Percentiles rank a stretch among this genome's conserved stretches.
Conservation (phyloP, 495 filamentous ascomycete species). For the Sporormia fimetaria region DNA sequence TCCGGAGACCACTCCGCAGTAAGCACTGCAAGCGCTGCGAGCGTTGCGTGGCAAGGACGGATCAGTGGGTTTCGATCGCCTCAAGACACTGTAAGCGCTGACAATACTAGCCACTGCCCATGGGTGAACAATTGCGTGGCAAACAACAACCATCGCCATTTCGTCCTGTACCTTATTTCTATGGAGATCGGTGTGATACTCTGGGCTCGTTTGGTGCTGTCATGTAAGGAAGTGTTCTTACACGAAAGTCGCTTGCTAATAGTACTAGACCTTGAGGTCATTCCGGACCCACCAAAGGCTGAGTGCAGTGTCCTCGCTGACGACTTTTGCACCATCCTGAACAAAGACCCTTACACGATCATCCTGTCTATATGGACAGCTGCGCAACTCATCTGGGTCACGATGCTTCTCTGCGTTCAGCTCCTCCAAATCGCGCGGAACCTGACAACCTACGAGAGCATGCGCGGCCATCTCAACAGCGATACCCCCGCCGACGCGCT, state of each 20-base stretch:
- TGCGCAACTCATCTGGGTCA: conserved; percentile 83
- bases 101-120: conserved; percentile 73
- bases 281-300: conserved; percentile 38
- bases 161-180: conserved; percentile 74
- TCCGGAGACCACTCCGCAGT: conserved; percentile 77
- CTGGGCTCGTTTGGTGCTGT: conserved; percentile 35
- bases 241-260: too few species aligned
- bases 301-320: conserved; percentile 69
- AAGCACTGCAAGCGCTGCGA: conserved; percentile 89
- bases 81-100: conserved; percentile 27
- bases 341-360: conserved; percentile 73
- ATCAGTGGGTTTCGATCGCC: conserved; percentile 57
- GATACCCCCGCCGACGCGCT: conserved; percentile 48
- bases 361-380: conserved; percentile 64
- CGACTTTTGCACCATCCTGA: conserved; percentile 57
- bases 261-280: conserved; percentile 34
- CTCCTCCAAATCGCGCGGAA: conserved; percentile 81
- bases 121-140: conserved; percentile 97
- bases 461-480: conserved; percentile 57
- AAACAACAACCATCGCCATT: conserved; percentile 89
- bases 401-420: conserved; percentile 89
- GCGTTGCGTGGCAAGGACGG: conserved; percentile 90
- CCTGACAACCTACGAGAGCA: conserved; percentile 91
- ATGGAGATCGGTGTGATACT: conserved; percentile 63
- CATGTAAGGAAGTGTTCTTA: conserved; percentile 47